Evolutionary conservation across 768 basidiomycete species (phyloP), one percentile per base, ranked within the genome.

Genomic region (Cystofilobasidium ferigula): DNA sequence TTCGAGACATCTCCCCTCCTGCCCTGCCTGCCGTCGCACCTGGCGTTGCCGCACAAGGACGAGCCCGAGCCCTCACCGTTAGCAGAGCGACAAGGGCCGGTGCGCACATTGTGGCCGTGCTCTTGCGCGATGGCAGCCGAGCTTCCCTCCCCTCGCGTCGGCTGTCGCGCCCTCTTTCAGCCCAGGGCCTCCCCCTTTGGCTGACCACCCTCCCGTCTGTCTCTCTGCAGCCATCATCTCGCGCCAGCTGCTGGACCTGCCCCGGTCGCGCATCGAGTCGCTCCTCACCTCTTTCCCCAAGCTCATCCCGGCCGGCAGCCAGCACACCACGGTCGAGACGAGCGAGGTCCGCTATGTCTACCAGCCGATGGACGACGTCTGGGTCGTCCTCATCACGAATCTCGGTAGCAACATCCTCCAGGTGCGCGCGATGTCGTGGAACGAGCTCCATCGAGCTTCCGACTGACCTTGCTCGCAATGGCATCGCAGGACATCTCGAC

Each of bases 341-440:
- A 77, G 87, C 43, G 91, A 99, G 76, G 92, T 94, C 59, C 87
- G 92, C 71, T 97, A 91, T 74, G 92, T 97, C 69, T 97, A 94
- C 76, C 92, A 95, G 73, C 91, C 92, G 0, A 82, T 97, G 54
- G 92, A 95, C 76, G 91, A 97, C 75, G 84, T 98, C 30, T 98
- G 97, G 78, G 94, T 98, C 68, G 82, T 98, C 70, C 82, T 98
- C 70, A 93, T 98, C 78, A 98, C 94, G 62, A 98, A 97, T 79
- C 97, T 95, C 76, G 89, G 90, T 10, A 91, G 89, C n/a, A 99
- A 99, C 73, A 98, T 98, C 72, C 80, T 99, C 43, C 95, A 95
- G 73, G 76, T 75, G 57, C 62, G 76, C 70, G 40, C 35, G 13
- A 22, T 42, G 3, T 18, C n/a, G n/a, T n/a, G n/a, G 40, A 10